Evolutionary conservation across 257 asterid species (phyloP), one percentile per base, ranked within the genome.

Genomic region (Solanum commersonii): DNA sequence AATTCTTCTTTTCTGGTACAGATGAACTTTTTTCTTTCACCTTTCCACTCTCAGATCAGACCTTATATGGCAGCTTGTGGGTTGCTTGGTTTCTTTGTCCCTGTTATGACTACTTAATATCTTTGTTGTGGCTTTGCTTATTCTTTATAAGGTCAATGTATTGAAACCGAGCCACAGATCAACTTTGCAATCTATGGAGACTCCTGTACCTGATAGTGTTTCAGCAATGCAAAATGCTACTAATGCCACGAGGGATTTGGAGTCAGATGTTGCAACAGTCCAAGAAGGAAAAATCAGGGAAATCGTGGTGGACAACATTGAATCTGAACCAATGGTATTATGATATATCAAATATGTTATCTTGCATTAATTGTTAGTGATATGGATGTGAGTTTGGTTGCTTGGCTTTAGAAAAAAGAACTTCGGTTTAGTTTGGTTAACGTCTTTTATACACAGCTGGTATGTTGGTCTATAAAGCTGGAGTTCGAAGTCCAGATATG

Each of bases 151-250:
- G 99, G 98, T 96, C 88, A 89, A 95, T 92, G 93, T 96, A 77
- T 98, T 97, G 84, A 96, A 97, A 93, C 99, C 99, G 84, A 96
- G 99, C 93, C 97, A 93, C 90, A 96, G 92, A 87, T 97, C 99
- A 81, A 94, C 96, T 84, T 81, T 95, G 91, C 98, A 93, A 90
- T 91, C 98, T 85, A 89, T 89, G 90, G 98, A 89, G 92, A 90
- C 94, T 89, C 93, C 93, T 71, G 96, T 90, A 85, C 95, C 95
- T 84, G 99, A 96, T 89, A 97, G 98, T 89, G 94, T 97, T 77
- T 94, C 98, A 88, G 99, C 98, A 87, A 98, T 94, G 91, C 99
- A 94, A 68, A 97, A 96, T 70, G 90, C 92, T 84, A 95, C 98
- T 86, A 94, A 94, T 90, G 93, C 98, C 87, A 96, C 98, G 59